Evolutionary conservation across 2,329 filamentous ascomycete species (phyloP), one percentile per base, ranked within the genome.

Genomic region (Niveomyces coronatus): DNA sequence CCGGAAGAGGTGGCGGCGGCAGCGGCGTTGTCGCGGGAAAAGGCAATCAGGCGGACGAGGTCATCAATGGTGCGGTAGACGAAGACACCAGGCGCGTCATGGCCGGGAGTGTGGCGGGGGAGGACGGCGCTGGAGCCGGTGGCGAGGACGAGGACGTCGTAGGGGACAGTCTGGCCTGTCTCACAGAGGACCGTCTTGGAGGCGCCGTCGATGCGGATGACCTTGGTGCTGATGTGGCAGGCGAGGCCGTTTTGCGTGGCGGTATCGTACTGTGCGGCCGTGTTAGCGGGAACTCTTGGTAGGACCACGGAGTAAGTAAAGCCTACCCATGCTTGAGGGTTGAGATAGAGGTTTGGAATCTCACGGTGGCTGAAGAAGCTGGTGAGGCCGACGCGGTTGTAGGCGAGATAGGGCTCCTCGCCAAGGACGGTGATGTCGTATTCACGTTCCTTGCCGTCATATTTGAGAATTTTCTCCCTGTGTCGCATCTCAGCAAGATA

Each of bases 351-450:
- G 47, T 87, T 84, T 60, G 94, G 85, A 28, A 91, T 81, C 49
- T 82, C 74, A 37, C 86, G 74, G 60, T 94, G 85, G 49, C 85
- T 79, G 55, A 94, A 94, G 66, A 88, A 94, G 43, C 79, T 85
- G 3, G 86, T 93, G 35, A 94, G 67, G 4, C 87, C 87, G 20
- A 94, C 87, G 41, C 88, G 79, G 56, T 94, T 94, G 58, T 94
- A 94, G 15, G 87, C 87, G 38, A 94, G 65, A 63, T 94, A 82
- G 15, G 82, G 67, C 55, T 94, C 87, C 52, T 94, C 87, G 44
- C 87, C 87, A 44, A 95, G 82, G 9, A 94, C 85, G 2, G 86
- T 71, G 36, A 94, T 74, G 45, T 85, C 76, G 55, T 87, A 94
- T 56, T 87, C 79, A 50, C 79, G 69, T 45, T 75, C 62, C 51